Evolutionary conservation across 345 rosid genomes (phyloP), one percentile per base, ranked within the genome.

Genomic region (Carallia pectinifolia): DNA sequence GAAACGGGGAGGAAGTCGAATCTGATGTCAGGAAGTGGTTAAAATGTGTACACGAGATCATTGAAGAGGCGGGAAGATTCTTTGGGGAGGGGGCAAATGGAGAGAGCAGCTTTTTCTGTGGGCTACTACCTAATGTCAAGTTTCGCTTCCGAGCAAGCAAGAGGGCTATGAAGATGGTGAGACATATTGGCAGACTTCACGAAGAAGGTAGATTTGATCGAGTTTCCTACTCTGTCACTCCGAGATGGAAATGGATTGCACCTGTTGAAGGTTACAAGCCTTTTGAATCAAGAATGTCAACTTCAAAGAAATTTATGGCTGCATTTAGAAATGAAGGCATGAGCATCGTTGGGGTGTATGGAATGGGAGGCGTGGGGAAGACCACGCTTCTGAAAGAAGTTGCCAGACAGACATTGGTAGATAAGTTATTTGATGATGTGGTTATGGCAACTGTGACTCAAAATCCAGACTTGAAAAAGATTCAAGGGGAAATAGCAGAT

Each of bases 401-500:
- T 16, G 61, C 61, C 52, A 48, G 6, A 37, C 61, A 37, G 27
- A 61, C 52, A 10, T 55, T 47, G 40, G 56, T 9, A 30, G 39
- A 58, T 5, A 58, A 18, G 6, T 5, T 50, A 5, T 73, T 60
- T 19, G 58, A 61, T 52, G 66, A 18, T 23, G 76, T 73, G 27
- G 65, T 54, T 23, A 10, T 27, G 16, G 61, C 61, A 1, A 27
- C 29, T 5, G 71, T 73, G 0, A 31, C 58, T 2, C 31, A 27
- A 5, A 19, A 33, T 48, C 65, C 65, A 7, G 19, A 66, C 19
- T 4, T 66, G 12, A 65, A 6, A 19, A 37, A 0, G 1, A 73
- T 73, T 61, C 76, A 73, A 16, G 40, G 37, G 31, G 61, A 73
- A 30, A 73, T 66, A 17, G 71, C 71, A 59, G 71, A 66, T 5